Conservation (phyloP, 2,329 filamentous ascomycete species). For the Monilinia fructicola region DNA sequence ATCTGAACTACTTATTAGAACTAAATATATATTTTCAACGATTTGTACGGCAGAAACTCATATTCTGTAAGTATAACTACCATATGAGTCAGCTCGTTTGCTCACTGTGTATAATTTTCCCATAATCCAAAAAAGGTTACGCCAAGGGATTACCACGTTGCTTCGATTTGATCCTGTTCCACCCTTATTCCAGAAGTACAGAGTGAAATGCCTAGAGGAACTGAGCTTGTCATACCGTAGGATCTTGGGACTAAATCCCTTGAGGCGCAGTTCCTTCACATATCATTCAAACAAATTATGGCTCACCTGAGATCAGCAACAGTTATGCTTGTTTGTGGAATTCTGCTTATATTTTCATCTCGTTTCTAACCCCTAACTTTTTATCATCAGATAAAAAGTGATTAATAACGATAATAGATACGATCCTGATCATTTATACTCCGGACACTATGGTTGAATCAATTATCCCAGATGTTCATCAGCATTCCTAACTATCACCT, state of each 20-base stretch:
- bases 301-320: no score
- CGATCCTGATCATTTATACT: slow-evolving; percentile 13
- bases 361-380: not conserved
- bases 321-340: not conserved
- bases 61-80: not conserved
- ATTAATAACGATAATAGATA: slow-evolving; percentile 7
- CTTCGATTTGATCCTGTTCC: slow-evolving; percentile 8
- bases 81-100: not conserved
- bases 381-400: slow-evolving; percentile 2
- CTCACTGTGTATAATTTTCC: slow-evolving; percentile 15
- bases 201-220: not conserved
- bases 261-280: slow-evolving; percentile 4
- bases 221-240: slow-evolving; percentile 6
- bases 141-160: not conserved
- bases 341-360: slow-evolving; percentile 14
- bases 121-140: not conserved
- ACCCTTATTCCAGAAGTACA: slow-evolving; percentile 7
- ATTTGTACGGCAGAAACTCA: not conserved
- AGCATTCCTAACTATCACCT: not conserved
- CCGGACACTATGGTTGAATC: not conserved
- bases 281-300: not conserved
- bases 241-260: slow-evolving; percentile 16
- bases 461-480: not conserved
- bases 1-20: not conserved
- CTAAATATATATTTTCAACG: slow-evolving; percentile 9